Evolutionary conservation across 2,329 filamentous ascomycete genomes (phyloP), one percentile per base, ranked within the genome.

Genomic region (Ascochyta pisi): DNA sequence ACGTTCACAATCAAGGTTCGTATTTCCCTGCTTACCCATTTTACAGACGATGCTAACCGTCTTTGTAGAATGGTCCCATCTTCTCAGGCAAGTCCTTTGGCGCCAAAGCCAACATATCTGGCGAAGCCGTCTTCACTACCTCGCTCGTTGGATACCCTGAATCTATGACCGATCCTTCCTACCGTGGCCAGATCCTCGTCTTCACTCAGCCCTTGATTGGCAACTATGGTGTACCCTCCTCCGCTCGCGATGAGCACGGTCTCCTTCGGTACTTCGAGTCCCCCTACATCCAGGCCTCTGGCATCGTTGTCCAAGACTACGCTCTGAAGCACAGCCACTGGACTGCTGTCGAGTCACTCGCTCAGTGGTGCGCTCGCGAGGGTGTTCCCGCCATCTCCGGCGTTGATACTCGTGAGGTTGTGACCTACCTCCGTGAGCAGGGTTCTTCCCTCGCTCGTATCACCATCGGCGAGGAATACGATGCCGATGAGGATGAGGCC

Each of bases 231-330:
- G 94, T 99, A 16, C 95, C 95, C 15, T 96, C 92, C 29, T 87
- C 84, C 62, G 85, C 88, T 70, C 89, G 92, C 63, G 95, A 99
- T 77, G 82, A 93, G 77, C 91, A 87, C 78, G 95, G 95, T 69
- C 86, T 99, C 57, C 84, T 98, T 76, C 95, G 95, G 81, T 96
- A 98, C 83, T 99, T 99, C 72, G 95, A 99, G 81, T 97, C 92
- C 26, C 95, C 95, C 49, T 92, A 98, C 79, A 93, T 99, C 65
- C 95, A 99, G 82, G 96, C 94, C 57, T 91, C 91, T 60, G 95
- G 93, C 78, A 90, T 99, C 47, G 94, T 99, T 42, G 95, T 99
- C 50, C 92, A 94, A 69, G 95, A 99, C 75, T 92, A 94, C 61
- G 94, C 95, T 40, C 84, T 91, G 76, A 86, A 93, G 76, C 97